Percentiles rank a stretch among this genome's conserved stretches.
Conservation (phyloP, 2,329 filamentous ascomycete genomes). For the Chrysoporthe cubensis region DNA sequence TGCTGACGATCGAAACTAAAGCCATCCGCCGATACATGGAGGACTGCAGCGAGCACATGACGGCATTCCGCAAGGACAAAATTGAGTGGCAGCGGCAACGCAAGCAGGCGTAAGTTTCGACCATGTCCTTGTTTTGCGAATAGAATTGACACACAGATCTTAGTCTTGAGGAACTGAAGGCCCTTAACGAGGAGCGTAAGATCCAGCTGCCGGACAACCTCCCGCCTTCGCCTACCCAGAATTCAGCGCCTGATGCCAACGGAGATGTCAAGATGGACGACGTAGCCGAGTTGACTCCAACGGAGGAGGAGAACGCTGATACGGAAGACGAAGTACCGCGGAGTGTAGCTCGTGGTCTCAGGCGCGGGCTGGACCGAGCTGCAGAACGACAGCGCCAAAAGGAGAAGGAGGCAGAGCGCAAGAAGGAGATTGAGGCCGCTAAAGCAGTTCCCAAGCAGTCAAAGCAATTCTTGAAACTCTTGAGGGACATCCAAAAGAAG, state of each 20-base stretch:
- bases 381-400: conserved; percentile 79
- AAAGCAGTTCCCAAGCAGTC: conserved; percentile 76
- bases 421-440: conserved; percentile 66
- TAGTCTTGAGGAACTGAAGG: conserved; percentile 72
- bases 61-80: conserved; percentile 90
- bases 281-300: conserved; percentile 64
- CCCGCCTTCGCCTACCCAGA: conserved; percentile 62
- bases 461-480: conserved; percentile 84
- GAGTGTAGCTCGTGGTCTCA: conserved; percentile 53
- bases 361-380: conserved; percentile 68
- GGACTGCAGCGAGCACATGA: conserved; percentile 92
- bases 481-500: conserved; percentile 88
- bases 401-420: conserved; percentile 68
- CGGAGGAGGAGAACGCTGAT: conserved; percentile 66
- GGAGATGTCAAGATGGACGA: conserved; percentile 66
- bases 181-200: conserved; percentile 74
- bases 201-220: conserved; percentile 75
- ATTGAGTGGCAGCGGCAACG: conserved; percentile 87
- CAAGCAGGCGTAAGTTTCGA: conserved; percentile 63
- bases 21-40: conserved; percentile 87
- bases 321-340: conserved; percentile 69
- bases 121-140: not conserved
- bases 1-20: conserved; percentile 85
- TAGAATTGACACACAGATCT: conserved; percentile 35
- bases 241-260: conserved; percentile 50